Evolutionary conservation across 805 yeast genomes (phyloP).

Genomic region (Wickerhamiella azymoides): DNA sequence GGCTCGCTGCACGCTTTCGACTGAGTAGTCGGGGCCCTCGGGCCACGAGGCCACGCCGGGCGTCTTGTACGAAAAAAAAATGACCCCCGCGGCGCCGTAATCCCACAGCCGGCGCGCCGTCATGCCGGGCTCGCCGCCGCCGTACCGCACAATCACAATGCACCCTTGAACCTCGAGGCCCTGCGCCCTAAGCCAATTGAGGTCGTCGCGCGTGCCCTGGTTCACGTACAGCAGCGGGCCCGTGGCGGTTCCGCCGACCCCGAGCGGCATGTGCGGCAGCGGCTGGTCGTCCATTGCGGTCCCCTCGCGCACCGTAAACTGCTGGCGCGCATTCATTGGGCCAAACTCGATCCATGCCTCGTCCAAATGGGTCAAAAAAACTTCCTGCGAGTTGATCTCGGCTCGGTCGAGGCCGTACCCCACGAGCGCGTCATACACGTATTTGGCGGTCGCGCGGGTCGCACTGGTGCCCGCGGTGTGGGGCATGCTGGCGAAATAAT

Average conservation of each 20-base stretch:
- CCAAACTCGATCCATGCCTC: slow-evolving; percentile 21
- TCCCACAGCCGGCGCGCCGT: slow-evolving; percentile 43
- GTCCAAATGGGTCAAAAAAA: slow-evolving; percentile 56
- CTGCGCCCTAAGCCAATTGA: slow-evolving; percentile 23
- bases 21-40: slow-evolving; percentile 25
- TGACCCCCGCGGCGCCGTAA: slow-evolving; percentile 46
- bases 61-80: slow-evolving; percentile 42
- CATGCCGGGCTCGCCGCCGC: slow-evolving; percentile 35
- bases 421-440: slow-evolving; percentile 43
- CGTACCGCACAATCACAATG: slow-evolving; percentile 50
- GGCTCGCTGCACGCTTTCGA: slow-evolving; percentile 37
- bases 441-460: slow-evolving; percentile 57
- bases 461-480: slow-evolving; percentile 85
- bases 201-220: slow-evolving; percentile 49
- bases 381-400: slow-evolving; percentile 37
- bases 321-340: slow-evolving; percentile 2
- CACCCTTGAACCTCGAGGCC: slow-evolving; percentile 33
- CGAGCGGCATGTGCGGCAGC: slow-evolving; percentile 35
- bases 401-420: slow-evolving; percentile 42
- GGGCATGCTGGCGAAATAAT: slow-evolving; percentile 66
- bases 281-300: slow-evolving; percentile 17
- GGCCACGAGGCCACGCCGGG: slow-evolving; percentile 21
- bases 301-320: background rate
- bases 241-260: slow-evolving; percentile 41
- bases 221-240: slow-evolving; percentile 50